Evolutionary conservation across 441 rosid species (phyloP).

Genomic region (Pelargonium cotyledonis): DNA sequence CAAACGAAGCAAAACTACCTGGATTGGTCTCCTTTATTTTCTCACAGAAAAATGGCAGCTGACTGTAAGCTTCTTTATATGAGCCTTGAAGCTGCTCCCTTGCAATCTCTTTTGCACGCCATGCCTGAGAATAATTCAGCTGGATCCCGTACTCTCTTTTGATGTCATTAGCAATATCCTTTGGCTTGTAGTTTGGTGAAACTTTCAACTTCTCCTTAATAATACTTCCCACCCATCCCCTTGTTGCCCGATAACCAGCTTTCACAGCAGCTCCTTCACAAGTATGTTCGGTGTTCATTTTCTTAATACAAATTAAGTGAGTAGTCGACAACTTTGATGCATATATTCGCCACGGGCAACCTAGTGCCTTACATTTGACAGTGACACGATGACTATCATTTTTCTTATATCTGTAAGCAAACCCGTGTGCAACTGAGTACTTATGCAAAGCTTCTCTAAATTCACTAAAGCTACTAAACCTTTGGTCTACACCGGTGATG

Average conservation of each 20-base stretch:
- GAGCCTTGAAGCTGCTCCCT: slow-evolving; percentile 79
- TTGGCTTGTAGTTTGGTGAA: slow-evolving; percentile 59
- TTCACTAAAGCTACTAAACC: slow-evolving; percentile 63
- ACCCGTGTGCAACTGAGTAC: slow-evolving; percentile 63
- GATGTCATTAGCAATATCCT: slow-evolving; percentile 64
- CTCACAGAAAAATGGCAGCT: slow-evolving; percentile 59
- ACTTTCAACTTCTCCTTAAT: slow-evolving; percentile 63
- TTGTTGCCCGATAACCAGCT: slow-evolving; percentile 60
- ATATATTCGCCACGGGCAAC: slow-evolving; percentile 74
- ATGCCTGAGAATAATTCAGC: slow-evolving; percentile 63
- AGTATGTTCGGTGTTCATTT: slow-evolving; percentile 52
- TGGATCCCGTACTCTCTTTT: slow-evolving; percentile 65
- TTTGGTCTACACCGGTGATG: slow-evolving; percentile 79
- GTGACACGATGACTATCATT: slow-evolving; percentile 66
- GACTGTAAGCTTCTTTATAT: slow-evolving; percentile 59
- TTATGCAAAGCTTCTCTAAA: slow-evolving; percentile 81
- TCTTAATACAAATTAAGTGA: slow-evolving; percentile 59
- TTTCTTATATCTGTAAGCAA: slow-evolving; percentile 52
- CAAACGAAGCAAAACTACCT: slow-evolving; percentile 54
- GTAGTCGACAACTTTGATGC: slow-evolving; percentile 61
- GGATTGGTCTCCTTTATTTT: slow-evolving; percentile 75
- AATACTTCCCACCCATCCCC: slow-evolving; percentile 70
- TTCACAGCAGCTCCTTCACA: slow-evolving; percentile 62
- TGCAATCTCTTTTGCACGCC: slow-evolving; percentile 75
- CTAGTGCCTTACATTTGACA: slow-evolving; percentile 62